phyloP scores from a whole-genome alignment of 2,329 filamentous ascomycete genomes.

The Triangularia setosa region DNA sequence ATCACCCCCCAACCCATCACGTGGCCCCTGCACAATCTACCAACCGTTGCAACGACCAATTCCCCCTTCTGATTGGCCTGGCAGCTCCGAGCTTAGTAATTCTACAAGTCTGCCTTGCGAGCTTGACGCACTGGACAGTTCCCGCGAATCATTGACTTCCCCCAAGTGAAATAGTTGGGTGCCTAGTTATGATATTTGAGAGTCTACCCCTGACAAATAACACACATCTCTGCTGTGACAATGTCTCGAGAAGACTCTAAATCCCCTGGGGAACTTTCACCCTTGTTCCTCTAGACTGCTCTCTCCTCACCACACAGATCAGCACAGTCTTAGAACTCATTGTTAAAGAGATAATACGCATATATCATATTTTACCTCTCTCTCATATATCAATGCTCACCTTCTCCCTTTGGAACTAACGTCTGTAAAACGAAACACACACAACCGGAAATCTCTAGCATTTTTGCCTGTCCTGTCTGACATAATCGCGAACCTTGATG shows the following conservation, averaged over 20 bases:
- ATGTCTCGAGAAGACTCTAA: constrained; percentile 11
- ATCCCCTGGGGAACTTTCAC: constrained; percentile 12
- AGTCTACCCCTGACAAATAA: background rate
- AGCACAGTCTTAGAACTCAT: background rate
- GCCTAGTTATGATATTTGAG: background rate
- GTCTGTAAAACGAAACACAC: too few species aligned
- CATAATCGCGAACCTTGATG: background rate
- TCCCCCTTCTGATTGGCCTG: constrained; percentile 13
- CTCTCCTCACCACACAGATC: background rate
- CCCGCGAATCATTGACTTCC: background rate
- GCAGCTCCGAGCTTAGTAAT: constrained; percentile 14
- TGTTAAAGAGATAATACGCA: too few species aligned
- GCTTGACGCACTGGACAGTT: background rate
- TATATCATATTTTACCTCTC: too few species aligned
- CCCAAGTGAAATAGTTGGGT: background rate
- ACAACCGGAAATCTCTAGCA: background rate
- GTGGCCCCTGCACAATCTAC: background rate
- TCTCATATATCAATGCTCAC: too few species aligned
- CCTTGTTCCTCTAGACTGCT: background rate
- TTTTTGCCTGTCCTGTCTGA: background rate
- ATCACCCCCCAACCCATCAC: background rate
- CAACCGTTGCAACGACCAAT: constrained; percentile 1
- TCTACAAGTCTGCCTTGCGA: constrained; percentile 18
- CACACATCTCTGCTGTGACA: background rate
- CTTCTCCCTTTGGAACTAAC: too few species aligned